Conservation (phyloP, 2,329 filamentous ascomycete species). For the Penicillium sclerotigenum region DNA sequence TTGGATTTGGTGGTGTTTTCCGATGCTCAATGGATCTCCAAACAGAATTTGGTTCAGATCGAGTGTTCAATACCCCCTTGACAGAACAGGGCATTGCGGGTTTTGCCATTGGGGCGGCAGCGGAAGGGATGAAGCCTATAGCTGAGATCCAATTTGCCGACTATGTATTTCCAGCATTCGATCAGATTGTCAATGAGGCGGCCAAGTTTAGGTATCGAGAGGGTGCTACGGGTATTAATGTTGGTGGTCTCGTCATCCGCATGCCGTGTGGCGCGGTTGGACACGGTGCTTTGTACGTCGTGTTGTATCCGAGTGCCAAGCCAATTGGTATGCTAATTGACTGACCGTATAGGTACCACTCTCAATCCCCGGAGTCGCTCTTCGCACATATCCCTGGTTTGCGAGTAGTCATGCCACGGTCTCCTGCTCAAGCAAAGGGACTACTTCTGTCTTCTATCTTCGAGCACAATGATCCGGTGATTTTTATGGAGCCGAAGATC, state of each 20-base stretch:
- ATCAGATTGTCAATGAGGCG: constrained; percentile 91
- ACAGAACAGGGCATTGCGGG: constrained; percentile 93
- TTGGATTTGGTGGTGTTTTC: constrained; percentile 95
- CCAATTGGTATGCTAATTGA: not conserved
- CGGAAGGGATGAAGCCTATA: constrained; percentile 86
- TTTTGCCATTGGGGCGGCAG: constrained; percentile 85
- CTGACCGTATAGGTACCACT: constrained; percentile 64
- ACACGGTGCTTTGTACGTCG: constrained; percentile 68
- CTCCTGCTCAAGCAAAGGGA: constrained; percentile 84
- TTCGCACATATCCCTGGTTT: constrained; percentile 87
- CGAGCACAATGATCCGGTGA: constrained; percentile 74
- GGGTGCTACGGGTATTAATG: constrained; percentile 61
- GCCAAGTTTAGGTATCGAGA: constrained; percentile 81
- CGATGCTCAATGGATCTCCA: constrained; percentile 88
- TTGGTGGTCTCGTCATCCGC: constrained; percentile 76
- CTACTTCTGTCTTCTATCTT: constrained; percentile 73
- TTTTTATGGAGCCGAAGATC: constrained; percentile 94
- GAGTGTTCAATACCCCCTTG: constrained; percentile 95
- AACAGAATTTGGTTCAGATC: constrained; percentile 78
- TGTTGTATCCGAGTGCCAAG: no score
- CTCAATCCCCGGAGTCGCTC: constrained; percentile 81
- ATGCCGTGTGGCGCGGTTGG: constrained; percentile 91
- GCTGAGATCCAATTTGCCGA: constrained; percentile 96
- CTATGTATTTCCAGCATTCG: constrained; percentile 89
- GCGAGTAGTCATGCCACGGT: constrained; percentile 79